These are phyloP conservation scores for Arthromyces matolae DNA, from an alignment of 768 basidiomycete species.

Conservation along the genomic window DNA sequence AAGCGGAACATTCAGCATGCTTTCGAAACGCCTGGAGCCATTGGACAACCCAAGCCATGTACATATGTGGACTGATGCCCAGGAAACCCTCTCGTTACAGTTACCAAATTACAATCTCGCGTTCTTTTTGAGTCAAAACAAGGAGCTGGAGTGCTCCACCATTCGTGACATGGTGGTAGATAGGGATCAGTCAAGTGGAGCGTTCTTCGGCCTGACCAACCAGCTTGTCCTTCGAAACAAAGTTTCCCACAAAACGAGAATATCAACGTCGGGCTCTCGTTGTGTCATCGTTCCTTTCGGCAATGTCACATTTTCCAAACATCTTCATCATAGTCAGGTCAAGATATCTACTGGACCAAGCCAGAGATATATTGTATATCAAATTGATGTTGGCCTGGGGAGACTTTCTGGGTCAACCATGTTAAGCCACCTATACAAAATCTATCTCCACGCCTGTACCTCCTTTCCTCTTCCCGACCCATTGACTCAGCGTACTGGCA, in stretches of 20 bases:
- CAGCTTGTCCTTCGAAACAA: conserved; percentile 36
- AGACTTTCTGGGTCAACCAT: conserved; percentile 27
- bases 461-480: conserved; percentile 40
- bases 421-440: conserved; percentile 31
- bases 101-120: conserved; percentile 40
- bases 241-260: conserved; percentile 3
- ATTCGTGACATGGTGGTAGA: conserved; percentile 42
- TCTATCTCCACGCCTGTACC: conserved; percentile 44
- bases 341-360: conserved; percentile 15
- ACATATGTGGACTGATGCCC: conserved; percentile 7
- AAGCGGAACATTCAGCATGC: conserved; percentile 20
- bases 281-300: conserved; percentile 40
- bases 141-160: conserved; percentile 36
- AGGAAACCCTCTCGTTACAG: conserved; percentile 20
- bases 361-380: conserved; percentile 23
- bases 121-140: conserved; percentile 33
- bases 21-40: conserved; percentile 16
- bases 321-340: conserved; percentile 21
- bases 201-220: conserved; percentile 40
- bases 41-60: conserved; percentile 19
- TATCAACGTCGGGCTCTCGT: conserved; percentile 20
- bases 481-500: conserved; percentile 39
- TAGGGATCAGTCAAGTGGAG: conserved; percentile 35
- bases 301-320: conserved; percentile 15
- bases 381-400: conserved; percentile 30